A percentile compares a stretch with the other conserved stretches of the same genome.
Conservation (phyloP, 1,284 basidiomycete genomes). For the Rhodotorula sp. region DNA sequence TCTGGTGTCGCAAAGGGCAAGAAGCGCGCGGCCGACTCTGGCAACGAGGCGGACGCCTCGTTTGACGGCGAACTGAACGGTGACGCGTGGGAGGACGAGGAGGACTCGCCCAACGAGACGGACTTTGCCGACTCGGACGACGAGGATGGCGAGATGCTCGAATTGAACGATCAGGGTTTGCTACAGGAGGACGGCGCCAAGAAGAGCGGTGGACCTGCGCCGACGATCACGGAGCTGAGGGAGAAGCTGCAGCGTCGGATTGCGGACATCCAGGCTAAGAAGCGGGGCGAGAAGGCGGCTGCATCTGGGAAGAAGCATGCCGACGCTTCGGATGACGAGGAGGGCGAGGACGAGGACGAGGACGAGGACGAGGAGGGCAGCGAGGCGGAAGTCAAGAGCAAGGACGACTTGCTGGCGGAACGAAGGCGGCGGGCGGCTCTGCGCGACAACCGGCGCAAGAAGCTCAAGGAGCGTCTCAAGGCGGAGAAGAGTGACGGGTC, state of each 20-base stretch:
- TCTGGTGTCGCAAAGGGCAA: conserved; percentile 60
- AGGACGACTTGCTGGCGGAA: conserved; percentile 78
- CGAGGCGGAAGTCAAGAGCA: conserved; percentile 51
- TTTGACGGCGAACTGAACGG: conserved; percentile 14
- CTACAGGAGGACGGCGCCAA: conserved; percentile 55
- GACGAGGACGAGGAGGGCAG: conserved; percentile 53
- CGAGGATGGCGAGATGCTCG: conserved; percentile 47
- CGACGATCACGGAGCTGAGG: conserved; percentile 63
- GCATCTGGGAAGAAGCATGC: conserved; percentile 5
- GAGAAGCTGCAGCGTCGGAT: conserved; percentile 77
- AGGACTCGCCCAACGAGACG: conserved; percentile 42
- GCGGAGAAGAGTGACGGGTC: conserved; percentile 61
- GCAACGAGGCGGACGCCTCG: conserved; percentile 44
- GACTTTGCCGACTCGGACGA: conserved; percentile 47
- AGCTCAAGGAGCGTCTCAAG: conserved; percentile 75
- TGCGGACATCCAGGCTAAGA: conserved; percentile 58
- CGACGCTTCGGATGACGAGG: conserved; percentile 1
- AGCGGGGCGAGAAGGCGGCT: conserved; percentile 52
- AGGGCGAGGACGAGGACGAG: conserved; percentile 48
- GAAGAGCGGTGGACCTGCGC: conserved; percentile 23
- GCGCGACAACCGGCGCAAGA: conserved; percentile 75
- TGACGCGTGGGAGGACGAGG: conserved; percentile 32
- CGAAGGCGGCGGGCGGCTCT: conserved; percentile 71
- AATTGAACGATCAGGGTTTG: conserved; percentile 44
- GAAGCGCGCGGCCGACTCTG: conserved; percentile 51